Evolutionary conservation across 148 eudicot species (phyloP).

Genomic region (Nepenthes mirabilis): DNA sequence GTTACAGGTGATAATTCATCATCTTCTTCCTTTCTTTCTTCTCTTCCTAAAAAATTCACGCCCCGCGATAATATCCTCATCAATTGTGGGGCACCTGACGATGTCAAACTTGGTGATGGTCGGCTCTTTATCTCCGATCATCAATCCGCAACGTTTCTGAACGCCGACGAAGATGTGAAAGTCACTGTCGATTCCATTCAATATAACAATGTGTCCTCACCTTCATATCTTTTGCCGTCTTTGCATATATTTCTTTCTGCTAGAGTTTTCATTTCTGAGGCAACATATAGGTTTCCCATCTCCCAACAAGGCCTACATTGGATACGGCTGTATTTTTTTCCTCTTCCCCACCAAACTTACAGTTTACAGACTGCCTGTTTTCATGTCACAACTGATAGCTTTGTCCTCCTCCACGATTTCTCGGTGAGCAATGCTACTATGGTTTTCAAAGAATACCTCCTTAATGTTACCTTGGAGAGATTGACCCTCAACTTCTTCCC

Average conservation of each 20-base stretch:
- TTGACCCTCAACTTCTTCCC: slow-evolving; percentile 41
- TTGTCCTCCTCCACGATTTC: slow-evolving; percentile 45
- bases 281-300: slow-evolving; percentile 36
- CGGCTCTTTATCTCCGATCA: slow-evolving; percentile 61
- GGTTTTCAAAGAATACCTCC: slow-evolving; percentile 39
- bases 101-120: slow-evolving; percentile 34
- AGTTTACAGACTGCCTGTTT: slow-evolving; percentile 33
- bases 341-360: slow-evolving; percentile 36
- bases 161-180: slow-evolving; percentile 47
- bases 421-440: slow-evolving; percentile 10
- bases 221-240: slow-evolving; percentile 5
- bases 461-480: slow-evolving; percentile 25
- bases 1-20: slow-evolving; percentile 3
- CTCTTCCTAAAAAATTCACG: slow-evolving; percentile 11
- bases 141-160: slow-evolving; percentile 34
- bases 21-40: neutral
- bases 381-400: slow-evolving; percentile 27
- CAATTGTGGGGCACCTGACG: slow-evolving; percentile 38
- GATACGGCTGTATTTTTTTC: slow-evolving; percentile 46
- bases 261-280: slow-evolving; percentile 31
- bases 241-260: slow-evolving; percentile 26
- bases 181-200: slow-evolving; percentile 23
- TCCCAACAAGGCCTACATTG: slow-evolving; percentile 37
- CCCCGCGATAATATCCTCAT: slow-evolving; percentile 44
- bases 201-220: slow-evolving; percentile 5